Conservation (phyloP, 768 basidiomycete species). For the Sarcodon aspratus region DNA sequence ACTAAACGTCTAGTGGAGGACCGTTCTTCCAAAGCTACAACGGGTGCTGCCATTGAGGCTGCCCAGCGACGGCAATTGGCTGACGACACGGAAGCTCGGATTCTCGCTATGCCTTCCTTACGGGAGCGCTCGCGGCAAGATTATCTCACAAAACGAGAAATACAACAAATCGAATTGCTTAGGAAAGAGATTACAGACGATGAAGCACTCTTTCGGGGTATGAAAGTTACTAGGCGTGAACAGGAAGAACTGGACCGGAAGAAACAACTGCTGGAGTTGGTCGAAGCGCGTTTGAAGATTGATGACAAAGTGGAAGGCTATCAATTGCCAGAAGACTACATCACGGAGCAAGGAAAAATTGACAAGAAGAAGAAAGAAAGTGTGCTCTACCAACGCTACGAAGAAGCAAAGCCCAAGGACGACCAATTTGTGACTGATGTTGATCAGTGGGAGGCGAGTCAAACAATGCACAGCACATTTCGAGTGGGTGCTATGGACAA, state of each 20-base stretch:
- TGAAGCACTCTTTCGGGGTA: conserved; percentile 80
- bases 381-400: conserved; percentile 88
- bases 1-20: conserved; percentile 91
- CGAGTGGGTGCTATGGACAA: conserved; percentile 90
- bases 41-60: conserved; percentile 71
- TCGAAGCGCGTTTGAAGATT: conserved; percentile 89
- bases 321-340: conserved; percentile 92
- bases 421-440: conserved; percentile 95
- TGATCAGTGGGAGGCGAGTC: conserved; percentile 94
- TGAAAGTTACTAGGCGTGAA: conserved; percentile 84
- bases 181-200: conserved; percentile 92
- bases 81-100: conserved; percentile 38
- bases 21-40: conserved; percentile 61
- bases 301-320: conserved; percentile 97
- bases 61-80: conserved; percentile 71
- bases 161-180: conserved; percentile 90
- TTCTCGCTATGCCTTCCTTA: conserved; percentile 54
- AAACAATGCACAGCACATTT: conserved; percentile 83
- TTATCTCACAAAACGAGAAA: conserved; percentile 92
- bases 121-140: conserved; percentile 88
- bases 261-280: conserved; percentile 83
- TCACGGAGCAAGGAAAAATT: conserved; percentile 97
- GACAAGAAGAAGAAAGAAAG: conserved; percentile 94
- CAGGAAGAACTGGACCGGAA: conserved; percentile 74
- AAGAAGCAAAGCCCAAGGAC: conserved; percentile 84